These are phyloP conservation scores for Cephaloascus albidus DNA, from an alignment of 805 yeast species.

Conservation along the genomic window DNA sequence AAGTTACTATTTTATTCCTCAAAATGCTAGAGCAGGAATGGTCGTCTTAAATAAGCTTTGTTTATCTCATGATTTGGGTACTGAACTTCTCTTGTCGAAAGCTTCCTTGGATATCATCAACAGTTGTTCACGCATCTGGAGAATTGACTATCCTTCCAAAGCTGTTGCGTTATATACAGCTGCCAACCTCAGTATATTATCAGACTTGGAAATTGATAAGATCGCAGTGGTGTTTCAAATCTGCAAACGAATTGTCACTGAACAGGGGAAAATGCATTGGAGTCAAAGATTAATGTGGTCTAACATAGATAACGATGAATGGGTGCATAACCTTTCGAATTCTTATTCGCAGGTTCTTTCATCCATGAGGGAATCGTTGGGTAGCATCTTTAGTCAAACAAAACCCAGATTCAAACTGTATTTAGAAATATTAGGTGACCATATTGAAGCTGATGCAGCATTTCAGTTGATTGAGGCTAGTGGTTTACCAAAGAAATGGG, in stretches of 20 bases:
- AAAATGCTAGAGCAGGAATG: conserved; percentile 1
- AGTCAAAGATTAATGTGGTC: conserved; percentile 21
- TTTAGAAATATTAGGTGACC: conserved; percentile 38
- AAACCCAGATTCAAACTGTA: conserved; percentile 54
- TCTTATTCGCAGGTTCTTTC: conserved; percentile 38
- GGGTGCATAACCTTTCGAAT: conserved; percentile 34
- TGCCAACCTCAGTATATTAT: conserved; percentile 21
- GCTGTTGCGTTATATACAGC: conserved; percentile 44
- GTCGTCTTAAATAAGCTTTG: not conserved
- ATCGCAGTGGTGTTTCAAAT: conserved; percentile 16
- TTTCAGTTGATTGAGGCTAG: conserved; percentile 23
- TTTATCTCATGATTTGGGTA: not conserved
- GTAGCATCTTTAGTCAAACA: conserved; percentile 27
- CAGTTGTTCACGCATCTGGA: conserved; percentile 47
- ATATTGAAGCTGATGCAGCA: conserved; percentile 37
- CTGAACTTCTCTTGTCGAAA: conserved; percentile 23
- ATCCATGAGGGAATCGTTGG: conserved; percentile 31
- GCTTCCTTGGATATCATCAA: conserved; percentile 31
- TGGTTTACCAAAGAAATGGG: conserved; percentile 37
- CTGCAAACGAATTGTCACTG: conserved; percentile 20
- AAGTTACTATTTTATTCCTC: conserved; percentile 2
- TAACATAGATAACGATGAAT: conserved; percentile 36
- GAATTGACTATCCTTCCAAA: conserved; percentile 39
- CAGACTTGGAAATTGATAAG: conserved; percentile 20
- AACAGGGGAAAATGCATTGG: conserved; percentile 19